These are phyloP conservation scores for Nitzschia putrida DNA, from an alignment of 108 stramenopile genomes.

Conservation along the genomic window DNA sequence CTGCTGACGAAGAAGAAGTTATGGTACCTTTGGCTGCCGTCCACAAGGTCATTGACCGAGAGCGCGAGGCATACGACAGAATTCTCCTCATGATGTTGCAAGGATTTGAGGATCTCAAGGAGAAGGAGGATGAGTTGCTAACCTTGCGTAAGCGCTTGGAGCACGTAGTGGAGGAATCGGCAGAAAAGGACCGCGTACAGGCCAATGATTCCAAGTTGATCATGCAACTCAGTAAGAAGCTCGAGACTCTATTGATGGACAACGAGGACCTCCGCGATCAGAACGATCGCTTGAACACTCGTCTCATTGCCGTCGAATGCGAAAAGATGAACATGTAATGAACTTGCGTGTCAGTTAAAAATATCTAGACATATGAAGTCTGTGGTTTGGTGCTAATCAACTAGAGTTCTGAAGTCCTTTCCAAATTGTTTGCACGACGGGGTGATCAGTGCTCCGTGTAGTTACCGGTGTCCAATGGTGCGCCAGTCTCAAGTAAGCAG, in stretches of 20 bases:
- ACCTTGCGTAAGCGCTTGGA: constrained; percentile 70
- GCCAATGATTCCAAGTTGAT: constrained; percentile 92
- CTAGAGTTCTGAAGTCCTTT: background rate
- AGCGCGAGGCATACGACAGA: constrained; percentile 85
- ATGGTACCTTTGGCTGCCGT: constrained; percentile 85
- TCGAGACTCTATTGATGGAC: constrained; percentile 90
- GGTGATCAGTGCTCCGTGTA: background rate
- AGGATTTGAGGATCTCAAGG: constrained; percentile 81
- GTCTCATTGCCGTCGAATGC: constrained; percentile 82
- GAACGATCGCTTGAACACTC: constrained; percentile 82
- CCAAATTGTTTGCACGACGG: constrained; percentile 6
- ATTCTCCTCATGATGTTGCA: constrained; percentile 83
- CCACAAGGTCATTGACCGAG: constrained; percentile 78
- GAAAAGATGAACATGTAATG: constrained; percentile 58
- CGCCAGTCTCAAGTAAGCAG: background rate
- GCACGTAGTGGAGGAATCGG: constrained; percentile 59
- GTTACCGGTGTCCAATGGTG: background rate
- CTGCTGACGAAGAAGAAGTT: constrained; percentile 62
- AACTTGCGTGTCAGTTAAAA: constrained; percentile 1
- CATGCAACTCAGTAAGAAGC: constrained; percentile 92
- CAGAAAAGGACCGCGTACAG: constrained; percentile 84
- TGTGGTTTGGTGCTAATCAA: too few relatives aligned
- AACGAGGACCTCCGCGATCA: constrained; percentile 89
- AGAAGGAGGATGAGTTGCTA: constrained; percentile 84
- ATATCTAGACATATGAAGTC: background rate